These are phyloP conservation scores for Kwoniella sp. DNA, from an alignment of 768 basidiomycete genomes.

Conservation along the genomic window DNA sequence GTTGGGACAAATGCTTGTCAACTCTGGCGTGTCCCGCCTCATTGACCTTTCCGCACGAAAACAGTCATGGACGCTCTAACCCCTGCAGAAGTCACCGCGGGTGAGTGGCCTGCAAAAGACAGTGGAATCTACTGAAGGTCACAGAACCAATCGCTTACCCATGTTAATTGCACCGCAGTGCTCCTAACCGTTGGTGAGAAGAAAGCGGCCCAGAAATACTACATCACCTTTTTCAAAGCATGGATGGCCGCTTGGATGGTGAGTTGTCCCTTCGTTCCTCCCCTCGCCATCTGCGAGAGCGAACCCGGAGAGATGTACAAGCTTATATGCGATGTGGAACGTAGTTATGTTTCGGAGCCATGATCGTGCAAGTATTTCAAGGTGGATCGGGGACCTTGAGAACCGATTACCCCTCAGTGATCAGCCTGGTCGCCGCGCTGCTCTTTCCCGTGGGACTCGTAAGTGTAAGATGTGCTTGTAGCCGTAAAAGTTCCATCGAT, in stretches of 20 bases:
- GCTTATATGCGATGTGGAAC: too few species aligned
- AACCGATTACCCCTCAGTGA: slow-evolving; percentile 29
- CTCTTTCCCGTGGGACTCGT: slow-evolving; percentile 32
- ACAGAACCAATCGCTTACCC: background rate
- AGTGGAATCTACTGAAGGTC: background rate
- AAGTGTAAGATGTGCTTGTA: background rate
- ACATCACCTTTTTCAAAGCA: slow-evolving; percentile 33
- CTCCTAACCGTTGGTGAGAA: slow-evolving; percentile 30
- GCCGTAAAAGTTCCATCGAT: background rate
- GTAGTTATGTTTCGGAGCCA: slow-evolving; percentile 30
- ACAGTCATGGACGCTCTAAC: slow-evolving; percentile 28
- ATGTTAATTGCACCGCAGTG: slow-evolving; percentile 3
- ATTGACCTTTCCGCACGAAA: too few species aligned
- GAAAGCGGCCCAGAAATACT: slow-evolving; percentile 27
- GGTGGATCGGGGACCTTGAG: slow-evolving; percentile 28
- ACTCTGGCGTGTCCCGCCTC: too few species aligned
- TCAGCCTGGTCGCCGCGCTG: slow-evolving; percentile 21
- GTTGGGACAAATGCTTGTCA: too few species aligned
- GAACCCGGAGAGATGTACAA: background rate
- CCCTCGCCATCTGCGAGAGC: too few species aligned
- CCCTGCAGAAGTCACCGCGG: slow-evolving; percentile 28
- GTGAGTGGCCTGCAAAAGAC: slow-evolving; percentile 12
- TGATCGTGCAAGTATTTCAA: slow-evolving; percentile 27
- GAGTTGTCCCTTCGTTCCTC: slow-evolving; percentile 5
- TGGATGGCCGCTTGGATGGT: slow-evolving; percentile 38